phyloP scores from a whole-genome alignment of 805 yeast genomes.

The Candida corydali region DNA sequence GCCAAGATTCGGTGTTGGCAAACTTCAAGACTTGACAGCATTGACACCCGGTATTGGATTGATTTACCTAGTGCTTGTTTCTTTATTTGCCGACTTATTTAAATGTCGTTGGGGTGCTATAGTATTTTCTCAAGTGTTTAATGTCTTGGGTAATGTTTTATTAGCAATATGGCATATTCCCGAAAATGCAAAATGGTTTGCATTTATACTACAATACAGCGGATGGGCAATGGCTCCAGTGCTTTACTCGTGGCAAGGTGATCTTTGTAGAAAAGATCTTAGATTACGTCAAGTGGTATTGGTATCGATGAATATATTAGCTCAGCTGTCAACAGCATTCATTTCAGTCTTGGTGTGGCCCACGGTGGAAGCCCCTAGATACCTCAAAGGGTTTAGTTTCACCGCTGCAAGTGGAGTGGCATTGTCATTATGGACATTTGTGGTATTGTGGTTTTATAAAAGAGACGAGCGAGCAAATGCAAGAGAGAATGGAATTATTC shows the following conservation, averaged over 20 bases:
- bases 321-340: conserved; percentile 54
- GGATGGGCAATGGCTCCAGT: conserved; percentile 65
- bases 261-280: conserved; percentile 54
- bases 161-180: conserved; percentile 60
- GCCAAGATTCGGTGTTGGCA: conserved; percentile 27
- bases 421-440: conserved; percentile 47
- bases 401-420: conserved; percentile 45
- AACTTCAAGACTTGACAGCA: conserved; percentile 40
- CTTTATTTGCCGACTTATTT: conserved; percentile 35
- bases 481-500: conserved; percentile 31
- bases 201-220: conserved; percentile 54
- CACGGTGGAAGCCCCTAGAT: conserved; percentile 57
- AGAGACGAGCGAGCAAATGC: conserved; percentile 29
- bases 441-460: conserved; percentile 46
- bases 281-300: conserved; percentile 53
- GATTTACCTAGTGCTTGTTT: conserved; percentile 33
- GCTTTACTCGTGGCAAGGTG: conserved; percentile 54
- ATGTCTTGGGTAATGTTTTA: conserved; percentile 49
- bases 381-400: conserved; percentile 48
- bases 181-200: conserved; percentile 60
- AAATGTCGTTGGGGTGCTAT: conserved; percentile 54
- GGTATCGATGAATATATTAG: conserved; percentile 52
- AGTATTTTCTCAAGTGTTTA: conserved; percentile 49
- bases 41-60: conserved; percentile 44
- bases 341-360: conserved; percentile 50